A percentile compares a stretch with the other conserved stretches of the same genome.
phyloP scores from a whole-genome alignment of 2,329 filamentous ascomycete genomes.

The Aureobasidium subglaciale region DNA sequence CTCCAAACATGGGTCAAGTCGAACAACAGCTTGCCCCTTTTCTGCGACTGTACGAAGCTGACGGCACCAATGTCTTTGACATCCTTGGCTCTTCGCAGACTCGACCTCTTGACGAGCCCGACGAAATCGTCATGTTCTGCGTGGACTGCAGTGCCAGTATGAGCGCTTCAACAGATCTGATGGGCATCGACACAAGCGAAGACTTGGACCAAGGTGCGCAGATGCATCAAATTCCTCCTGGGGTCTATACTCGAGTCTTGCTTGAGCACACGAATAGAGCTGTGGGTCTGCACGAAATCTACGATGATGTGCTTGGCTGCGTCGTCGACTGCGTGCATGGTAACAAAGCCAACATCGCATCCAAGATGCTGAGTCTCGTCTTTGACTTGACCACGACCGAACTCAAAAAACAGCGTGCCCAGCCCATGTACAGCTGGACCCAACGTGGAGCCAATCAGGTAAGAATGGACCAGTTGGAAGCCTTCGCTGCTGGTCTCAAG shows the following conservation, averaged over 20 bases:
- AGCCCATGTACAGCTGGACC: background rate
- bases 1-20: conserved; percentile 30
- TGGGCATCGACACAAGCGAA: conserved; percentile 23
- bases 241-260: conserved; percentile 12
- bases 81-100: conserved; percentile 25
- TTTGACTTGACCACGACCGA: conserved; percentile 15
- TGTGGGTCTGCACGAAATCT: conserved; percentile 23
- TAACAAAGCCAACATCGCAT: conserved; percentile 16
- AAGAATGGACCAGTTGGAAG: background rate
- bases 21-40: conserved; percentile 31
- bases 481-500: conserved; percentile 18
- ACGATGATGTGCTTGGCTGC: conserved; percentile 26
- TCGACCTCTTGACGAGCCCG: conserved; percentile 25
- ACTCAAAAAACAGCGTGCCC: conserved; percentile 1
- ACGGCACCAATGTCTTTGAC: conserved; percentile 32
- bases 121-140: conserved; percentile 31
- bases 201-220: background rate
- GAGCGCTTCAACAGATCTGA: conserved; percentile 25
- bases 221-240: background rate
- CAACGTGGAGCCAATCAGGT: background rate
- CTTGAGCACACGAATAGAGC: conserved; percentile 27
- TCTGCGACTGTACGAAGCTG: conserved; percentile 24
- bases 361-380: conserved; percentile 20
- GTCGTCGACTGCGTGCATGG: conserved; percentile 16
- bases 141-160: conserved; percentile 32